A percentile compares a stretch with the other conserved stretches of the same genome.
Evolutionary conservation across 352 stramenopile genomes (phyloP).

Genomic region (Globisporangium polare): DNA sequence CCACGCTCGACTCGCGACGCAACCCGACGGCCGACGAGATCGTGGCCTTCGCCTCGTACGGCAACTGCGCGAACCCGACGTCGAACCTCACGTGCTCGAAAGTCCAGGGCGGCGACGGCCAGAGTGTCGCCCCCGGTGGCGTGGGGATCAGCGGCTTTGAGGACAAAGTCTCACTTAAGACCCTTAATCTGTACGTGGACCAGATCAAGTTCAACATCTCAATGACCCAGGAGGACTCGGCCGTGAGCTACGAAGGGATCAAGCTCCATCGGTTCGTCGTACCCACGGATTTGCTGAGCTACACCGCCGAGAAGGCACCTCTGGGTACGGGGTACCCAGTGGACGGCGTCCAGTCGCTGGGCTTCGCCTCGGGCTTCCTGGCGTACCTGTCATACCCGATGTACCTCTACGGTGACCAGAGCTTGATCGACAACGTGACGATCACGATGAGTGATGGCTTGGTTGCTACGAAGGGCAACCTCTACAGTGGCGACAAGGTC

Average conservation of each 20-base stretch:
- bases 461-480: constrained; percentile 26
- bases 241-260: constrained; percentile 9
- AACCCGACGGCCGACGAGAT: constrained; percentile 23
- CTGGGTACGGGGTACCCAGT: constrained; percentile 51
- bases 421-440: constrained; percentile 36
- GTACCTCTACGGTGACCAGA: constrained; percentile 57
- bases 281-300: constrained; percentile 29
- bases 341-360: constrained; percentile 59
- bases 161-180: not conserved
- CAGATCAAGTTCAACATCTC: constrained; percentile 19
- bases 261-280: constrained; percentile 22
- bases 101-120: constrained; percentile 15
- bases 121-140: constrained; percentile 6
- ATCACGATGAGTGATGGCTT: constrained; percentile 59
- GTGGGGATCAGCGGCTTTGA: constrained; percentile 17
- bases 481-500: constrained; percentile 43
- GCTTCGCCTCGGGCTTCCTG: constrained; percentile 64
- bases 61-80: constrained; percentile 16
- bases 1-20: constrained; percentile 7
- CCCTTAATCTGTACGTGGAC: constrained; percentile 9
- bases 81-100: constrained; percentile 17
- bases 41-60: constrained; percentile 14
- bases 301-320: constrained; percentile 22
- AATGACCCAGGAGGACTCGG: constrained; percentile 2
- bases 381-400: constrained; percentile 68